Evolutionary conservation across 2,329 filamentous ascomycete species (phyloP).

Genomic region (Trichoderma asperellum): DNA sequence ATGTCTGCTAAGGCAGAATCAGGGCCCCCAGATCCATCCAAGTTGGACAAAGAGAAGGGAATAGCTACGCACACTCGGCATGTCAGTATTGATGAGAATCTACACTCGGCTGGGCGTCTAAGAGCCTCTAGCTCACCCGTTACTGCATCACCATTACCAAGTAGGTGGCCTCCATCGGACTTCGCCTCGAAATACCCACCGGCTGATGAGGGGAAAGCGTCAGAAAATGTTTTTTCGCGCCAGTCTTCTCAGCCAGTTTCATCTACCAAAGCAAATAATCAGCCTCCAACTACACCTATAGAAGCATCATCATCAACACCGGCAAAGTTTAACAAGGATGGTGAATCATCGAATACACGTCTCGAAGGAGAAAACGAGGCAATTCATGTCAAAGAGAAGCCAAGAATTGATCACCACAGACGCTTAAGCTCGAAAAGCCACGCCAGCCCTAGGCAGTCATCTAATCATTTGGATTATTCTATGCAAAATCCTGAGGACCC

Average conservation of each 20-base stretch:
- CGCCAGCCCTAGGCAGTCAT: conserved; percentile 27
- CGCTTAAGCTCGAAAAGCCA: conserved; percentile 26
- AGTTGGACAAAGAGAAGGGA: conserved; percentile 14
- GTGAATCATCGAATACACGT: background rate
- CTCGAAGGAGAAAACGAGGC: conserved; percentile 1
- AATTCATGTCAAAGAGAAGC: conserved; percentile 6
- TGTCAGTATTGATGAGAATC: conserved; percentile 18
- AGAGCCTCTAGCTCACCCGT: conserved; percentile 13
- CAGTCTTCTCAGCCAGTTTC: conserved; percentile 2
- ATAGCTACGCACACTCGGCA: conserved; percentile 15
- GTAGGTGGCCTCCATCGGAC: background rate
- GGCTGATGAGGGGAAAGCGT: conserved; percentile 10
- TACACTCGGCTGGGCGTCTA: background rate
- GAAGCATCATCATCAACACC: conserved; percentile 5
- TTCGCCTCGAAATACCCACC: background rate
- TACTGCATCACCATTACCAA: conserved; percentile 6
- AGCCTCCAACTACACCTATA: background rate
- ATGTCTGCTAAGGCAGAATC: background rate
- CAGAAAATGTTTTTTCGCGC: conserved; percentile 4
- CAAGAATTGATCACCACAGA: background rate
- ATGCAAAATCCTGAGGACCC: conserved; percentile 10
- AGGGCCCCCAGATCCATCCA: background rate
- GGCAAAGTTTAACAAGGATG: background rate
- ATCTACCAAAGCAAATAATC: background rate
- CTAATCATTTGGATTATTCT: conserved; percentile 30